phyloP scores from a whole-genome alignment of 1,284 basidiomycete species.

The Ustilago tritici region DNA sequence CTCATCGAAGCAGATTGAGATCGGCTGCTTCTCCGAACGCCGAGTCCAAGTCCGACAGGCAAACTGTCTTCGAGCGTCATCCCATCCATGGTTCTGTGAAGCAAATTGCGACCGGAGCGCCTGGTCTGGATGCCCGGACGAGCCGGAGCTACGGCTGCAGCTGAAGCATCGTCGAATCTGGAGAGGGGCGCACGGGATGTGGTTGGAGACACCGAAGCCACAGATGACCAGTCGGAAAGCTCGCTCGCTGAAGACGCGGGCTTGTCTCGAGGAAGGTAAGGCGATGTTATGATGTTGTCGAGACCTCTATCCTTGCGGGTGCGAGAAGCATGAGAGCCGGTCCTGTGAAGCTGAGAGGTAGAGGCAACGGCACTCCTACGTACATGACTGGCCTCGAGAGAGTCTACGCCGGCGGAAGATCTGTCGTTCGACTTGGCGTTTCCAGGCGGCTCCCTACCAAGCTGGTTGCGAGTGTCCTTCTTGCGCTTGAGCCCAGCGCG shows the following conservation, averaged over 20 bases:
- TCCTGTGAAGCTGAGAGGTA: not conserved
- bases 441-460: not conserved
- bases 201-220: constrained; percentile 37
- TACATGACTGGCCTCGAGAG: not conserved
- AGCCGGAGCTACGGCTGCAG: not conserved
- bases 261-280: constrained; percentile 35
- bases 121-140: constrained; percentile 31
- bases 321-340: constrained; percentile 5
- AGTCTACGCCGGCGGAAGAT: constrained; percentile 1
- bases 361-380: not conserved
- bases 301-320: constrained; percentile 18
- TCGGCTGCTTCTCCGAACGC: constrained; percentile 14
- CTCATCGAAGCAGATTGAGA: constrained; percentile 27
- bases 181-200: constrained; percentile 27
- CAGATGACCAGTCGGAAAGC: constrained; percentile 48
- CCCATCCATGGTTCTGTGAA: constrained; percentile 32
- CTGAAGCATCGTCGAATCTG: constrained; percentile 4
- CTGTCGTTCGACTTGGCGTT: not conserved
- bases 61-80: constrained; percentile 44
- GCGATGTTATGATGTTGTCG: constrained; percentile 32
- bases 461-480: constrained; percentile 29
- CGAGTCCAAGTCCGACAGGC: constrained; percentile 13
- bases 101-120: constrained; percentile 42
- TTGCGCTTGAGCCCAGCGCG: constrained; percentile 52
- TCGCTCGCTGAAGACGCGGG: constrained; percentile 46